Evolutionary conservation across 1,284 basidiomycete genomes (phyloP).

Genomic region (Cryptococcus wingfieldii): DNA sequence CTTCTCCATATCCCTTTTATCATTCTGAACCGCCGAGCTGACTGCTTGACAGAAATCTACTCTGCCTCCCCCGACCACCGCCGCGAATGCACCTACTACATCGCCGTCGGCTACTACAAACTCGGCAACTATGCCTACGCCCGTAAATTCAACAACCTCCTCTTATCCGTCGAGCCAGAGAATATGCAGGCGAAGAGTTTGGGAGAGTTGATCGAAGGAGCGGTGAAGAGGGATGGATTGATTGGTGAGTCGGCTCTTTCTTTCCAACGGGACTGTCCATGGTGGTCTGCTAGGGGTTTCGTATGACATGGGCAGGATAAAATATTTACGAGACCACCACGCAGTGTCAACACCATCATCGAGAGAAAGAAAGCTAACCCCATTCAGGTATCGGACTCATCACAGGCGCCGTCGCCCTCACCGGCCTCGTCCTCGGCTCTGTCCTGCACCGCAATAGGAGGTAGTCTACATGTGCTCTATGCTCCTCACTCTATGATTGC

Average conservation of each 20-base stretch:
- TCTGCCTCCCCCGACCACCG: slow-evolving; percentile 79
- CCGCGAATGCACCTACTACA: slow-evolving; percentile 95
- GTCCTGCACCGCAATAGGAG: slow-evolving; percentile 70
- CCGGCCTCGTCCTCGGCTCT: slow-evolving; percentile 73
- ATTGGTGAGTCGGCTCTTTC: slow-evolving; percentile 52
- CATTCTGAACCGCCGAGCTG: background rate
- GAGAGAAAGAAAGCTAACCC: slow-evolving; percentile 33
- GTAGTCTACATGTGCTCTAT: background rate
- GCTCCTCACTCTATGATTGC: too few relatives aligned
- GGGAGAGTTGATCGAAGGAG: slow-evolving; percentile 76
- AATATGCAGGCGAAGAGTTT: slow-evolving; percentile 93
- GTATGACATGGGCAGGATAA: background rate
- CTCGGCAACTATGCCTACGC: slow-evolving; percentile 94
- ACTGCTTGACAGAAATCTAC: slow-evolving; percentile 69
- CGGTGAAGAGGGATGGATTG: slow-evolving; percentile 65
- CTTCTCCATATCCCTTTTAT: slow-evolving; percentile 2
- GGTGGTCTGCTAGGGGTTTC: background rate
- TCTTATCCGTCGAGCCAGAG: slow-evolving; percentile 87
- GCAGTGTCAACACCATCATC: slow-evolving; percentile 7
- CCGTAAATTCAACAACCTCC: slow-evolving; percentile 82
- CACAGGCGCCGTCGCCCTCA: slow-evolving; percentile 81
- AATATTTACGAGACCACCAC: background rate
- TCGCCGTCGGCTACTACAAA: slow-evolving; percentile 95
- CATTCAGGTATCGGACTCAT: slow-evolving; percentile 86
- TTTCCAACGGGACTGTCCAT: background rate